Evolutionary conservation across 148 eudicot species (phyloP).

Genomic region (Cornus controversa): DNA sequence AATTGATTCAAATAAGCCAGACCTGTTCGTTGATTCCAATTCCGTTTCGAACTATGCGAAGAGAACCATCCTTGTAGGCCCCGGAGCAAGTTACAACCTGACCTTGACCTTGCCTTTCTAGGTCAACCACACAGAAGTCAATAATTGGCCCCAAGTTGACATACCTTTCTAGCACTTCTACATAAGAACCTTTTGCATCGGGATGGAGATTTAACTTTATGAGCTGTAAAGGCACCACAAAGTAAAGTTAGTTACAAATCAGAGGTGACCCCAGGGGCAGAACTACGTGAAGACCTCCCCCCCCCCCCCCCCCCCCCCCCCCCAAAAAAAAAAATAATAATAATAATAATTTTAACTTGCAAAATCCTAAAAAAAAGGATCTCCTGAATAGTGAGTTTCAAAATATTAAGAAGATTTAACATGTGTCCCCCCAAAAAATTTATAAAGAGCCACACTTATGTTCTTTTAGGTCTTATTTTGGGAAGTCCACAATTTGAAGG

Average conservation of each 20-base stretch:
- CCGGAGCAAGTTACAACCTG: conserved; percentile 99
- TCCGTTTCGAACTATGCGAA: conserved; percentile 95
- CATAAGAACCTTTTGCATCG: conserved; percentile 94
- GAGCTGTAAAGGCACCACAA: conserved; percentile 53
- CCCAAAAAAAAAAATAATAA: no score
- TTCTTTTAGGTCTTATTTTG: no score
- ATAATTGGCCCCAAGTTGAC: conserved; percentile 95
- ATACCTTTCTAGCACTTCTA: conserved; percentile 87
- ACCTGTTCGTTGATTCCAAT: conserved; percentile 99
- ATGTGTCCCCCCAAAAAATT: no score
- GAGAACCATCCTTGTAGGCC: conserved; percentile 97
- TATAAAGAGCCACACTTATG: no score
- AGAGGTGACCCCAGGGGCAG: not conserved
- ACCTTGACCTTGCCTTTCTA: conserved; percentile 99
- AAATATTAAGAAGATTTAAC: no score
- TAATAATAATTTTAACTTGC: no score
- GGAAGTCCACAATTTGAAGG: no score
- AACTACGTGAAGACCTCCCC: no score
- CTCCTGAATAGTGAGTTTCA: no score
- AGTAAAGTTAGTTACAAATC: conserved; percentile 1
- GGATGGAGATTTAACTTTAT: conserved; percentile 87
- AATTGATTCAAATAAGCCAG: conserved; percentile 6
- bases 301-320: no score
- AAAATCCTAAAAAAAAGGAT: no score
- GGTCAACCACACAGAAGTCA: conserved; percentile 96